Evolutionary conservation across 257 asterid genomes (phyloP).

Genomic region (Forsythia viridissima): DNA sequence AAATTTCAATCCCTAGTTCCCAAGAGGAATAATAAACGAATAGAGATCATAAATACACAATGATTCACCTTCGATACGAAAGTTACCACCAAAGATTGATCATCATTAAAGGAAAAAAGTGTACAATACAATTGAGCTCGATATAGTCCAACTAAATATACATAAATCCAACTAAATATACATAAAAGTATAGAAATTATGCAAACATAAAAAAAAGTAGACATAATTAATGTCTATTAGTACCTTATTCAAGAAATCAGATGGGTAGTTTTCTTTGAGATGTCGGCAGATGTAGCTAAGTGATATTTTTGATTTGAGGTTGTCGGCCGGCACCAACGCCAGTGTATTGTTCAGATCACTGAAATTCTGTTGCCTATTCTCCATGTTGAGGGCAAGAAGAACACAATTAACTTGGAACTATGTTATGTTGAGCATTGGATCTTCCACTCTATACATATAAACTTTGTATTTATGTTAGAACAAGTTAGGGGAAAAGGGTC

Average conservation of each 20-base stretch:
- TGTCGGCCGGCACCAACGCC: constrained; percentile 19
- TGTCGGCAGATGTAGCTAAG: constrained; percentile 8
- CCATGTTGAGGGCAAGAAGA: constrained; percentile 30
- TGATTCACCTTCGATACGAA: neutral
- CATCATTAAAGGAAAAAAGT: neutral
- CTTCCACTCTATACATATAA: neutral
- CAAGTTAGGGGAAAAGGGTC: constrained; percentile 5
- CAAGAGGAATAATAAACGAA: neutral
- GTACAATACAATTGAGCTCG: neutral
- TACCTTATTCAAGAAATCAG: constrained; percentile 56
- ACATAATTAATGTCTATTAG: neutral
- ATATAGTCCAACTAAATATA: too few species aligned
- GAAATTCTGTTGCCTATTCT: constrained; percentile 10
- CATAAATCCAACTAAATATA: too few species aligned
- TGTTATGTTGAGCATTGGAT: neutral
- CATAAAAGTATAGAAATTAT: neutral
- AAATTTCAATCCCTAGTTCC: neutral
- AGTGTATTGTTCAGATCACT: neutral
- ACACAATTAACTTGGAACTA: neutral
- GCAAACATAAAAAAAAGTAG: too few species aligned
- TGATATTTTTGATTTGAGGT: constrained; percentile 7
- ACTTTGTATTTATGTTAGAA: neutral
- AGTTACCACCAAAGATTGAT: neutral
- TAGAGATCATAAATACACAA: neutral
- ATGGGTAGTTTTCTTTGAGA: constrained; percentile 38